Conservation (phyloP, 2,329 filamentous ascomycete genomes). For the Hypoxylon sp. region DNA sequence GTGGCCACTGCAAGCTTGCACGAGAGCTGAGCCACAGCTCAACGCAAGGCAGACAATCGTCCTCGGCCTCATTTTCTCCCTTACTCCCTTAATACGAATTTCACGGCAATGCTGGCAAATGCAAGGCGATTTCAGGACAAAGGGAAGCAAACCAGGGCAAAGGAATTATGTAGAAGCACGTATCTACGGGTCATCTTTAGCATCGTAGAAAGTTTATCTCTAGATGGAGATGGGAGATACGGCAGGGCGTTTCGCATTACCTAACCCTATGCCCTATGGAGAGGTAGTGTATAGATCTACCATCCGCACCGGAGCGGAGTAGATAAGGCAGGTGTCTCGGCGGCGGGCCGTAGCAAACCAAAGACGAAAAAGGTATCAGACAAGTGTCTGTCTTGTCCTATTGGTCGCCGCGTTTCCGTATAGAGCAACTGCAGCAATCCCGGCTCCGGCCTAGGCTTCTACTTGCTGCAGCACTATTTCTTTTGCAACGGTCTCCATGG, state of each 20-base stretch:
- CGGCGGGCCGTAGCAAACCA: slow-evolving; percentile 27
- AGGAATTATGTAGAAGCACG: background rate
- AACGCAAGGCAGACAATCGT: slow-evolving; percentile 49
- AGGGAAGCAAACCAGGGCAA: background rate
- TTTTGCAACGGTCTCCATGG: slow-evolving; percentile 10
- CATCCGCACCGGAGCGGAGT: slow-evolving; percentile 37
- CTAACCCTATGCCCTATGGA: slow-evolving; percentile 9
- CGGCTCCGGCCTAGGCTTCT: slow-evolving; percentile 12
- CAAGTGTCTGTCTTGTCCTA: slow-evolving; percentile 5
- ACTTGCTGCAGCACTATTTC: background rate
- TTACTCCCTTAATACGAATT: slow-evolving; percentile 1
- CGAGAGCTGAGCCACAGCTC: slow-evolving; percentile 47
- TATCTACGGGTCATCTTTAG: background rate
- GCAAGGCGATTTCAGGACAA: background rate
- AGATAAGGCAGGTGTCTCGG: slow-evolving; percentile 28
- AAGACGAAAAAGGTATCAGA: slow-evolving; percentile 23
- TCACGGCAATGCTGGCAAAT: slow-evolving; percentile 9
- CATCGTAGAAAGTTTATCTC: slow-evolving; percentile 4
- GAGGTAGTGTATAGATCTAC: slow-evolving; percentile 1
- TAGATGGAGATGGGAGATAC: background rate
- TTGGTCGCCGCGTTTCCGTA: slow-evolving; percentile 22
- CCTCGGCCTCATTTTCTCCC: slow-evolving; percentile 47
- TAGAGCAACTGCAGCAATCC: slow-evolving; percentile 10
- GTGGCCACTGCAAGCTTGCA: slow-evolving; percentile 54
- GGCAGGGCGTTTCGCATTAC: slow-evolving; percentile 7